Conservation (phyloP, 1,284 basidiomycete genomes). For the Leucoagaricus sp. region DNA sequence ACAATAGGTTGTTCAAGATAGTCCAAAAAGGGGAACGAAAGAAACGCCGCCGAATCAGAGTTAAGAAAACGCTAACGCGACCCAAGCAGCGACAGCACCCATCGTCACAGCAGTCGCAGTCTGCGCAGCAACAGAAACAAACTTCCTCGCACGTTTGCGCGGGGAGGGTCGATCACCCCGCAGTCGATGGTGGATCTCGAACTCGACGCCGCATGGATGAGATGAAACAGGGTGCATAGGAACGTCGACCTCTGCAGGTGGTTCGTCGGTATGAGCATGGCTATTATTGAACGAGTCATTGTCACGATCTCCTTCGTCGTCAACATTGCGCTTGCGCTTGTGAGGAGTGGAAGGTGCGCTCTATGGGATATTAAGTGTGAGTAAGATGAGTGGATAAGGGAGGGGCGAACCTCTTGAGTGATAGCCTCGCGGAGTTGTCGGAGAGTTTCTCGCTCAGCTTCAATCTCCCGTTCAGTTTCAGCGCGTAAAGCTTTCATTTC, state of each 20-base stretch:
- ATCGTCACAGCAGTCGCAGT: conserved; percentile 60
- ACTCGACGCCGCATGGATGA: neutral
- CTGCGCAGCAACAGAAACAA: conserved; percentile 45
- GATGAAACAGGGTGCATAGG: neutral
- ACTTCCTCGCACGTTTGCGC: conserved; percentile 45
- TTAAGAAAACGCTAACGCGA: conserved; percentile 56
- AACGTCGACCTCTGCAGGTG: neutral
- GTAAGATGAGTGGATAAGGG: conserved; percentile 2
- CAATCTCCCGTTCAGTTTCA: conserved; percentile 32
- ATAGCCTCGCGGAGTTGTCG: conserved; percentile 9
- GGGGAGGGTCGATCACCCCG: conserved; percentile 31
- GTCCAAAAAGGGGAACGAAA: neutral
- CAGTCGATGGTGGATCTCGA: neutral
- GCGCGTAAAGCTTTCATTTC: conserved; percentile 36
- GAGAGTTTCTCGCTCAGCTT: conserved; percentile 31
- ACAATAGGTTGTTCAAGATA: neutral
- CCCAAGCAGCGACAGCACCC: conserved; percentile 69
- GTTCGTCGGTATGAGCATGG: neutral
- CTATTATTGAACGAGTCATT: conserved; percentile 19
- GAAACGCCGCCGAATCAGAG: neutral
- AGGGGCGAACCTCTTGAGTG: conserved; percentile 17
- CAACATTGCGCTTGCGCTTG: conserved; percentile 45
- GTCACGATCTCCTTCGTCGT: conserved; percentile 34
- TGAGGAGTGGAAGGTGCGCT: conserved; percentile 31
- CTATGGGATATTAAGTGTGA: no score